These are phyloP conservation scores for Moringa oleifera DNA, from an alignment of 345 rosid genomes.

Conservation along the genomic window DNA sequence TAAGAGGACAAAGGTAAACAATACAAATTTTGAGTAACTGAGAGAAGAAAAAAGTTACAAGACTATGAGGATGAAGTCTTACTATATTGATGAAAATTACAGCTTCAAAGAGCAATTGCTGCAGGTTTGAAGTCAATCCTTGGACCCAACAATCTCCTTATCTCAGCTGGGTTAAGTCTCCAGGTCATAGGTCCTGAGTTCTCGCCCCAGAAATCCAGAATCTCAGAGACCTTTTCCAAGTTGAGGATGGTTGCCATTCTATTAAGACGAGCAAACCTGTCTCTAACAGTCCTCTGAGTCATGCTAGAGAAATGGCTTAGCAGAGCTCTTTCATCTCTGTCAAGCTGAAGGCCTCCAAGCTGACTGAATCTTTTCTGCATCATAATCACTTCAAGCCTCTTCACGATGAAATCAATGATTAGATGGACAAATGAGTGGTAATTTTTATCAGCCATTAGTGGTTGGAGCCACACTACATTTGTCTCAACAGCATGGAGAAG, in stretches of 20 bases:
- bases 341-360: slow-evolving; percentile 98
- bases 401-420: slow-evolving; percentile 81
- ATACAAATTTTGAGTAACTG: too few relatives aligned
- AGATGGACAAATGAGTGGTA: slow-evolving; percentile 80
- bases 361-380: slow-evolving; percentile 99
- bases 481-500: slow-evolving; percentile 89
- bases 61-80: neutral
- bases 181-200: slow-evolving; percentile 98
- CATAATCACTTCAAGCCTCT: slow-evolving; percentile 96
- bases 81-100: slow-evolving; percentile 17
- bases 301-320: slow-evolving; percentile 93
- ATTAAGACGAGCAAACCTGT: slow-evolving; percentile 90
- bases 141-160: slow-evolving; percentile 80
- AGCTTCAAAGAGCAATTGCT: slow-evolving; percentile 79
- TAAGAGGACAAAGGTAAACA: neutral
- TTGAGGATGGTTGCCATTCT: slow-evolving; percentile 93
- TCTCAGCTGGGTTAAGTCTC: slow-evolving; percentile 96
- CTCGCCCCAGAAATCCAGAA: slow-evolving; percentile 99
- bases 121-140: slow-evolving; percentile 93
- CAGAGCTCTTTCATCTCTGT: slow-evolving; percentile 80
- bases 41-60: too few relatives aligned
- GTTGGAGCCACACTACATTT: slow-evolving; percentile 86
- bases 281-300: slow-evolving; percentile 94
- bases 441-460: slow-evolving; percentile 83
- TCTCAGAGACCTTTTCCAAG: slow-evolving; percentile 92